phyloP scores from a whole-genome alignment of 331 rosid genomes.

The Quercus lobata region DNA sequence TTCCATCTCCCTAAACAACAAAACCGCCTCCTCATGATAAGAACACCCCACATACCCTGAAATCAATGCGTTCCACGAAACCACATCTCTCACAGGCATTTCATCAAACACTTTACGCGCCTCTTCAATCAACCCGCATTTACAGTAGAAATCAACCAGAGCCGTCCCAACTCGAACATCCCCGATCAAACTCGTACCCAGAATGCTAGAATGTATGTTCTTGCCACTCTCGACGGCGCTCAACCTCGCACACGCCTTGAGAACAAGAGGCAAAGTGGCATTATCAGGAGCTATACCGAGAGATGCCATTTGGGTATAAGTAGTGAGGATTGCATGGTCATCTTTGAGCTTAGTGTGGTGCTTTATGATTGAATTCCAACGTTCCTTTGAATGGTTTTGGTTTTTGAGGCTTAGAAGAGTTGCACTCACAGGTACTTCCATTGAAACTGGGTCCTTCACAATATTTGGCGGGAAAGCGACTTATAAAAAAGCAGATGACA shows the following conservation, averaged over 20 bases:
- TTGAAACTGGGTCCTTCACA: not conserved
- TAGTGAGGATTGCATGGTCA: constrained; percentile 40
- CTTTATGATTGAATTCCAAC: constrained; percentile 38
- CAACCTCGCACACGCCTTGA: constrained; percentile 43
- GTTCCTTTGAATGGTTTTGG: constrained; percentile 16
- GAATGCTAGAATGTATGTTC: constrained; percentile 25
- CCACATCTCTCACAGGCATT: constrained; percentile 39
- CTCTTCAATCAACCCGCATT: constrained; percentile 31
- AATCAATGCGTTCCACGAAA: constrained; percentile 42
- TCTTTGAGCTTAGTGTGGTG: constrained; percentile 34
- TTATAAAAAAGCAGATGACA: too few species aligned
- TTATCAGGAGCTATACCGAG: constrained; percentile 25
- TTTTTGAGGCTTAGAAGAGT: constrained; percentile 12
- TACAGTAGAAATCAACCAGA: constrained; percentile 41
- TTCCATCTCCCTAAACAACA: constrained; percentile 33
- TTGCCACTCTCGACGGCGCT: constrained; percentile 30
- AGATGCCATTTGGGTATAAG: constrained; percentile 42
- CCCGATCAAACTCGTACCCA: constrained; percentile 9
- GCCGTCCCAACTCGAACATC: constrained; percentile 47
- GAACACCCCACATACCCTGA: constrained; percentile 35
- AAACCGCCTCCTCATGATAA: constrained; percentile 24
- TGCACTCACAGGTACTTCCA: constrained; percentile 8
- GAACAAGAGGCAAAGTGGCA: constrained; percentile 37
- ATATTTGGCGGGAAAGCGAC: too few species aligned
- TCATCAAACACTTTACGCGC: constrained; percentile 35